Evolutionary conservation across 108 stramenopile species (phyloP), one percentile per base, ranked within the genome.

Genomic region (Discostella pseudostelligera): DNA sequence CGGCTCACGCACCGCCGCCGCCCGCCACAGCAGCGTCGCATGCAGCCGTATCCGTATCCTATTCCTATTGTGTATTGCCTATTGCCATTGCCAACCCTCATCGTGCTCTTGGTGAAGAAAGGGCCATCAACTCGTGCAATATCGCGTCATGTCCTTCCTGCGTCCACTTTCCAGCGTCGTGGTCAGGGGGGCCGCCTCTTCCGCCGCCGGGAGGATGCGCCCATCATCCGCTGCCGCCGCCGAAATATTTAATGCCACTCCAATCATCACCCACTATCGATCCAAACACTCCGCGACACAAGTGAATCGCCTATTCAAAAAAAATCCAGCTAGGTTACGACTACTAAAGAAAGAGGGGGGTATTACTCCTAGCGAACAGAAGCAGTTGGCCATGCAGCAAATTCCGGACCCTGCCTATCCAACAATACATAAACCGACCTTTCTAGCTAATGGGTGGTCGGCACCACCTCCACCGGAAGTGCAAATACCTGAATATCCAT

Each of bases 361-460:
- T 40, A 13, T 26, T 65, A 11, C 62, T 22, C 22, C 49, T 1
- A 10, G 20, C 8, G 36, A 26, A 1, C 2, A 14, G 20, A 7
- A 11, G 7, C 35, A 20, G 35, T 22, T 42, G 37, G 47, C 73
- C 47, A 47, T 47, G 25, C 32, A 36, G 24, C 10, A 49, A 46
- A 72, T 76, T 20, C 76, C 68, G 22, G 35, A 54, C 0, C 10
- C 14, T 0, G 29, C 65, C 56, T 66, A 59, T 48, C 62, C 69
- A 26, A 44, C 70, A 35, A 36, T 84, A 39, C 68, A 79, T 43
- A 58, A 82, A 67, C 83, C 86, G 8, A 74, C 56, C 9, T 76
- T 88, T 44, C 72, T 90, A 8, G 69, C 77, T 21, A 90, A 94
- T 67, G 92, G 92, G 45, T 94, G 92, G 92, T 83, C 81, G 8